Percentiles rank a stretch among this genome's conserved stretches.
Evolutionary conservation across 345 rosid species (phyloP).

Genomic region (sweet orange (Citrus sinensis)): DVS_A1.0 CM039162.1:28823001-28823500

Average conservation of each 20-base stretch:
- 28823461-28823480: neutral
- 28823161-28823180: too few species aligned
- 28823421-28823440: neutral
- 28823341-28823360: too few species aligned
- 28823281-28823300: rapidly evolving
- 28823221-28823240: rapidly evolving
- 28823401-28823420: neutral
- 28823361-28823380: too few species aligned
- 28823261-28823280: rapidly evolving
- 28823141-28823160: too few species aligned
- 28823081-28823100: too few species aligned
- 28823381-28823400: too few species aligned
- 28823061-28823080: rapidly evolving
- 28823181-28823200: rapidly evolving
- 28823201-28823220: rapidly evolving
- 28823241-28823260: too few species aligned
- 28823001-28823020: neutral
- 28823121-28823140: rapidly evolving
- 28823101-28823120: too few species aligned
- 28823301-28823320: too few species aligned
- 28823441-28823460: neutral
- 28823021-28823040: rapidly evolving
- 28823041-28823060: rapidly evolving
- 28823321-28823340: too few species aligned
- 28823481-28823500: neutral